Conservation (phyloP, 148 eudicot species). For the Rhododendron vialii region DNA sequence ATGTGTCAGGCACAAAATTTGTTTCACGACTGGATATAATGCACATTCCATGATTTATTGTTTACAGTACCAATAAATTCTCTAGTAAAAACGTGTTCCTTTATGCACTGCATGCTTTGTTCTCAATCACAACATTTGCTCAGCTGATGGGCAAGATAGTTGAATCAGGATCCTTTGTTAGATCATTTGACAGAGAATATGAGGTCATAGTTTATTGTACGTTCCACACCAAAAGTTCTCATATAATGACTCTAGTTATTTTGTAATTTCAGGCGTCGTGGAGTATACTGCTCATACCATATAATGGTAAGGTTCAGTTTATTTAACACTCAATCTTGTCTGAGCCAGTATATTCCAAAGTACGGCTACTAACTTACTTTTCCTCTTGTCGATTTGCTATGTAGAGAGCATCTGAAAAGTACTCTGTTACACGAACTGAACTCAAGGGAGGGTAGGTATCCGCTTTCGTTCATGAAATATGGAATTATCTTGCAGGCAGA, state of each 20-base stretch:
- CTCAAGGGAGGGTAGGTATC: constrained; percentile 86
- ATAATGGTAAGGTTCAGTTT: constrained; percentile 45
- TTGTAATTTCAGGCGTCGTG: constrained; percentile 58
- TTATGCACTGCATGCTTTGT: background rate
- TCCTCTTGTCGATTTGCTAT: background rate
- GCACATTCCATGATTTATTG: background rate
- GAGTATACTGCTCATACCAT: constrained; percentile 75
- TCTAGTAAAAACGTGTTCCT: background rate
- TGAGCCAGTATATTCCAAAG: background rate
- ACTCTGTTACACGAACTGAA: constrained; percentile 60
- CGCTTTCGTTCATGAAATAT: background rate
- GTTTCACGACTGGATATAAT: background rate
- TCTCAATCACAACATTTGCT: background rate
- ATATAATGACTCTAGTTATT: background rate
- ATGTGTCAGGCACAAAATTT: background rate
- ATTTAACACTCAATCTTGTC: background rate
- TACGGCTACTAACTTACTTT: background rate
- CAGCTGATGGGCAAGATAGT: background rate
- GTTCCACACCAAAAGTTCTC: background rate
- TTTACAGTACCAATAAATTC: background rate
- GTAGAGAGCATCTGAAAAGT: constrained; percentile 71
- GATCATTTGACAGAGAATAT: background rate
- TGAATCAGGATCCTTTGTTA: background rate
- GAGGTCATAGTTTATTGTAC: background rate
- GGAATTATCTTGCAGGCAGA: background rate